Conservation (phyloP, 495 filamentous ascomycete species). For the Hypoxylon intermedium region DNA sequence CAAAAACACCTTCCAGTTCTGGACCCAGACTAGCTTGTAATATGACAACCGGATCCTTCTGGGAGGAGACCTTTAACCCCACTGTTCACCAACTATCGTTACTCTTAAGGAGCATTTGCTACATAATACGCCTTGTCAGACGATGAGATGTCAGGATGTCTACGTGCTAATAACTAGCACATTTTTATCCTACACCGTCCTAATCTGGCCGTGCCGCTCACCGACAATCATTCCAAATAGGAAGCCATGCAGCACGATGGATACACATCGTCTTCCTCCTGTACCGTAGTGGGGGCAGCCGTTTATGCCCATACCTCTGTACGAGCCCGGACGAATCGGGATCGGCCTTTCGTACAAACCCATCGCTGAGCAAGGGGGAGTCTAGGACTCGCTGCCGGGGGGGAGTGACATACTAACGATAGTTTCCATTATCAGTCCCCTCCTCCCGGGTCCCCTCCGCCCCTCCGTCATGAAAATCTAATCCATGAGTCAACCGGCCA, state of each 20-base stretch:
- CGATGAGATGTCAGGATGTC: background rate
- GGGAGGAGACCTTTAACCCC: background rate
- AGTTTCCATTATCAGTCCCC: slow-evolving; percentile 16
- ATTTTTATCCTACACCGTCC: slow-evolving; percentile 4
- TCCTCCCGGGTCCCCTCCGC: slow-evolving; percentile 10
- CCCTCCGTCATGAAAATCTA: slow-evolving; percentile 14
- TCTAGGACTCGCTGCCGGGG: slow-evolving; percentile 13
- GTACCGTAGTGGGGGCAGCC: slow-evolving; percentile 6
- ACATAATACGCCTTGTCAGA: slow-evolving; percentile 17
- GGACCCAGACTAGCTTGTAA: slow-evolving; percentile 12
- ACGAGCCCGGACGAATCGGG: slow-evolving; percentile 24
- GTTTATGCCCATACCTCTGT: background rate
- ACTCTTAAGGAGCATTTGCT: background rate
- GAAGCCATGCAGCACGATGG: slow-evolving; percentile 13
- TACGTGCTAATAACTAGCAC: slow-evolving; percentile 5
- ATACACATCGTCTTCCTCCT: slow-evolving; percentile 8
- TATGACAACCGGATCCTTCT: slow-evolving; percentile 12
- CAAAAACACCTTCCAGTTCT: slow-evolving; percentile 25
- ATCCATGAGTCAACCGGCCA: slow-evolving; percentile 37
- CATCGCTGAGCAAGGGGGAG: slow-evolving; percentile 1
- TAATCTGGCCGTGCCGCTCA: background rate
- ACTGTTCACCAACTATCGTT: background rate
- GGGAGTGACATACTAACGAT: slow-evolving; percentile 6
- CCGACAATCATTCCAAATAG: slow-evolving; percentile 18
- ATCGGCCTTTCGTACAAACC: slow-evolving; percentile 11